These are phyloP conservation scores for Rehmannia glutinosa DNA, from an alignment of 257 asterid genomes.

Conservation along the genomic window DNA sequence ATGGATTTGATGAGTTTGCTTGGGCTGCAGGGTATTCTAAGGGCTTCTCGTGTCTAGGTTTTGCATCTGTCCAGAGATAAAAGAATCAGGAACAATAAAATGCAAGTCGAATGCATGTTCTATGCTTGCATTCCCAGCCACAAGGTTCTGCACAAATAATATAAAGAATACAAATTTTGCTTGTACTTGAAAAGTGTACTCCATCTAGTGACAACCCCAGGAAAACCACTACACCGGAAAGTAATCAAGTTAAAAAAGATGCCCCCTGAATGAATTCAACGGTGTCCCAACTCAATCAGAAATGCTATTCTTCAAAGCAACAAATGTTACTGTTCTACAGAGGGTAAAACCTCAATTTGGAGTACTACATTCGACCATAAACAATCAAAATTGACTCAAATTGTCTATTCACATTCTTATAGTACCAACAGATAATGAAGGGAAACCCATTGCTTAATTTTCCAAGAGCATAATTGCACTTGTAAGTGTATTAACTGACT, in stretches of 20 bases:
- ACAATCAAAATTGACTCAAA: too few relatives aligned
- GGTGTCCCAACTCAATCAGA: background rate
- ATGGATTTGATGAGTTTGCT: constrained; percentile 44
- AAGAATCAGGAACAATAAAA: background rate
- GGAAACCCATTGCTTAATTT: background rate
- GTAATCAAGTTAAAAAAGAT: background rate
- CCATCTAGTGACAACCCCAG: background rate
- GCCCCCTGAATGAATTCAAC: background rate
- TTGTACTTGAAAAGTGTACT: background rate
- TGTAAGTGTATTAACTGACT: background rate
- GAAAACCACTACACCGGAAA: background rate
- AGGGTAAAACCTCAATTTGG: background rate
- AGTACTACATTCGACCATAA: background rate
- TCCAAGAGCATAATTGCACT: background rate
- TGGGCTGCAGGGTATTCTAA: constrained; percentile 40
- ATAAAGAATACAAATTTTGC: background rate
- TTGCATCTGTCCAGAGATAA: constrained; percentile 45
- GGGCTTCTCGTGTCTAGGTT: constrained; percentile 52
- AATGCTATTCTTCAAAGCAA: background rate
- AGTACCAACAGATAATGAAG: too few relatives aligned
- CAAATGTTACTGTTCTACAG: too few relatives aligned
- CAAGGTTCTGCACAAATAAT: too few relatives aligned
- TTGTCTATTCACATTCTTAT: too few relatives aligned
- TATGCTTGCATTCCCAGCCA: too few relatives aligned
- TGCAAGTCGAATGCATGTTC: background rate